A percentile compares a stretch with the other conserved stretches of the same genome.
phyloP scores from a whole-genome alignment of 768 basidiomycete genomes.

The Cubamyces sp. region DNA sequence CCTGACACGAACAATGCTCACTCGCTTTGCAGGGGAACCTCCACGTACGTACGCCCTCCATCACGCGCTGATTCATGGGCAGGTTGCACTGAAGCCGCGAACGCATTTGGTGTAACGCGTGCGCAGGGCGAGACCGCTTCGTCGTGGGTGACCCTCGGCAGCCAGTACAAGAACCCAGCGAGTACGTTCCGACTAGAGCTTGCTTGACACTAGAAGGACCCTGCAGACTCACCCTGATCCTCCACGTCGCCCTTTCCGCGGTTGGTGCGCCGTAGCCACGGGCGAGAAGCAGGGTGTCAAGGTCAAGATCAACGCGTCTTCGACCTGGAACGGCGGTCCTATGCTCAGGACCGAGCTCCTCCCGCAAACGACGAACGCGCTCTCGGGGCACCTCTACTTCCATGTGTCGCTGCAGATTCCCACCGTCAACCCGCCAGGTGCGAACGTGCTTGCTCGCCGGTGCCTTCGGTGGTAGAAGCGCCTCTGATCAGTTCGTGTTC shows the following conservation, averaged over 20 bases:
- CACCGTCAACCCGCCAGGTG: constrained; percentile 28
- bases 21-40: constrained; percentile 21
- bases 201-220: no score
- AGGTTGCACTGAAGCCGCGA: neutral
- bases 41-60: constrained; percentile 14
- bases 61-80: no score
- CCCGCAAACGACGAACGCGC: constrained; percentile 38
- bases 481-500: neutral
- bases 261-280: constrained; percentile 19
- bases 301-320: constrained; percentile 33
- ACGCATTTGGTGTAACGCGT: neutral
- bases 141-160: constrained; percentile 31
- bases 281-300: constrained; percentile 38
- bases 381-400: constrained; percentile 30
- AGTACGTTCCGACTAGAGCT: constrained; percentile 15
- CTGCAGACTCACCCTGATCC: no score
- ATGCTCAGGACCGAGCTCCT: constrained; percentile 39
- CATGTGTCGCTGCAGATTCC: constrained; percentile 31
- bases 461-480: neutral
- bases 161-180: constrained; percentile 37
- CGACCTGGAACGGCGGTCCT: constrained; percentile 37
- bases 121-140: constrained; percentile 27
- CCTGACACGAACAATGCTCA: constrained; percentile 22
- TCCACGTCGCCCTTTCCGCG: no score
- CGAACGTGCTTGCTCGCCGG: neutral